These are phyloP conservation scores for Triticum monococcum DNA, from an alignment of 176 grass and related monocot genomes.

Conservation along the genomic window DNA sequence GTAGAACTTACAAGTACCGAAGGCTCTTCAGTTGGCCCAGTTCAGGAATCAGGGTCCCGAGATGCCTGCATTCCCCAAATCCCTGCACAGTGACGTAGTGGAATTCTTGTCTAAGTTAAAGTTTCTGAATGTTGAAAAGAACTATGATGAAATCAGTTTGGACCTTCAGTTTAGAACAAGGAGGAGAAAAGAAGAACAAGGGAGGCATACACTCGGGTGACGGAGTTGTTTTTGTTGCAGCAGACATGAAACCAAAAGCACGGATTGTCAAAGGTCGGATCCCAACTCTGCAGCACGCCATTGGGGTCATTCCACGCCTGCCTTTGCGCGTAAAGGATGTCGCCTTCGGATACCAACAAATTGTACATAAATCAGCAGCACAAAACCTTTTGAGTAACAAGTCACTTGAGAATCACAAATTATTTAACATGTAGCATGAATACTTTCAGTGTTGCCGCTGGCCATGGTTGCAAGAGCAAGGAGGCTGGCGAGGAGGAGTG, in stretches of 20 bases:
- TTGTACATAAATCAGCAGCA: neutral
- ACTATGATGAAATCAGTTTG: no score
- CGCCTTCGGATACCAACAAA: slow-evolving; percentile 28
- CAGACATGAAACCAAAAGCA: slow-evolving; percentile 47
- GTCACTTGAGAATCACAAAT: neutral
- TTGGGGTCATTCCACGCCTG: slow-evolving; percentile 26
- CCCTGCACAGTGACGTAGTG: slow-evolving; percentile 9
- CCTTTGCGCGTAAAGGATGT: slow-evolving; percentile 42
- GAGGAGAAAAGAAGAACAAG: no score
- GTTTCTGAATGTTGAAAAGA: neutral
- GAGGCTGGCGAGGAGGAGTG: neutral
- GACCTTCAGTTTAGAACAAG: no score
- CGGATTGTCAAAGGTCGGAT: slow-evolving; percentile 46
- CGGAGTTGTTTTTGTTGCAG: slow-evolving; percentile 38
- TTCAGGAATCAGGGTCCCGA: slow-evolving; percentile 39
- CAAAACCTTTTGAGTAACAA: neutral
- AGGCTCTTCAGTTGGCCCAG: slow-evolving; percentile 34
- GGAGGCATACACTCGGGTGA: slow-evolving; percentile 30
- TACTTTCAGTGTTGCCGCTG: slow-evolving; percentile 48
- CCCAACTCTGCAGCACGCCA: slow-evolving; percentile 37
- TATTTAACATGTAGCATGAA: neutral
- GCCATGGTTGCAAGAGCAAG: slow-evolving; percentile 30
- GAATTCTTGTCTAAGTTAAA: neutral
- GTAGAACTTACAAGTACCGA: slow-evolving; percentile 43
- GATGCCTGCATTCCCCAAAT: slow-evolving; percentile 43